A percentile compares a stretch with the other conserved stretches of the same genome.
Conservation (phyloP, 768 basidiomycete species). For the Suillus subaureus region DNA sequence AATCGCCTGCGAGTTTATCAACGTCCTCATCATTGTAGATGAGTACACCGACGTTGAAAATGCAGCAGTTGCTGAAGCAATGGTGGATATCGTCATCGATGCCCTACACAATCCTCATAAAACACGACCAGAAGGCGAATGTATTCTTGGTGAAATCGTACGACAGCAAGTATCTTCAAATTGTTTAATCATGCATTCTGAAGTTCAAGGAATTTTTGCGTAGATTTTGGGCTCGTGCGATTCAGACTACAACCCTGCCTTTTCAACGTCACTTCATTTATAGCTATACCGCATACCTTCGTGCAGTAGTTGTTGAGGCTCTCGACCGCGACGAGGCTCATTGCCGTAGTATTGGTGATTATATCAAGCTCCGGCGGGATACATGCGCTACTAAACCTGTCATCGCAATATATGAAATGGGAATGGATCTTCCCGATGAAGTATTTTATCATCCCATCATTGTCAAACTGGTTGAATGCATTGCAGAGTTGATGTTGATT, state of each 20-base stretch:
- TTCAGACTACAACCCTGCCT: slow-evolving; percentile 2
- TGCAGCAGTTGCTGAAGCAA: slow-evolving; percentile 3
- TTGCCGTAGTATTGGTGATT: slow-evolving; percentile 31
- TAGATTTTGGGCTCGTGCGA: slow-evolving; percentile 14
- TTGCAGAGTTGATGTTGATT: slow-evolving; percentile 25
- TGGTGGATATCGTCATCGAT: slow-evolving; percentile 14
- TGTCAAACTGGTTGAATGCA: slow-evolving; percentile 11
- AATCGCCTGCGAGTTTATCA: slow-evolving; percentile 34
- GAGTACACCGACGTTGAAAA: slow-evolving; percentile 31
- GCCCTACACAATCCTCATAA: slow-evolving; percentile 12
- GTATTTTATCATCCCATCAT: slow-evolving; percentile 32
- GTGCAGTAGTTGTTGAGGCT: slow-evolving; percentile 7
- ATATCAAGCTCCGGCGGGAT: slow-evolving; percentile 34
- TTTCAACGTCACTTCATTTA: slow-evolving; percentile 13
- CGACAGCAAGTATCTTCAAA: slow-evolving; percentile 12
- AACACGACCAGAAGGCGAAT: slow-evolving; percentile 14
- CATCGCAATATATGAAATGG: slow-evolving; percentile 32
- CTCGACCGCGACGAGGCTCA: slow-evolving; percentile 9
- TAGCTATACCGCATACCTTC: slow-evolving; percentile 7
- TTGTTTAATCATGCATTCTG: background rate
- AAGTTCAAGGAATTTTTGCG: background rate
- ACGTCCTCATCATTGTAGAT: slow-evolving; percentile 34
- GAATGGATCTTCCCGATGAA: slow-evolving; percentile 35
- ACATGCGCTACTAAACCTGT: slow-evolving; percentile 34
- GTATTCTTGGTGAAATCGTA: slow-evolving; percentile 14